Base-by-base conservation (phyloP, 1,284 basidiomycete genomes). In the Earliella scabrosa region DNA sequence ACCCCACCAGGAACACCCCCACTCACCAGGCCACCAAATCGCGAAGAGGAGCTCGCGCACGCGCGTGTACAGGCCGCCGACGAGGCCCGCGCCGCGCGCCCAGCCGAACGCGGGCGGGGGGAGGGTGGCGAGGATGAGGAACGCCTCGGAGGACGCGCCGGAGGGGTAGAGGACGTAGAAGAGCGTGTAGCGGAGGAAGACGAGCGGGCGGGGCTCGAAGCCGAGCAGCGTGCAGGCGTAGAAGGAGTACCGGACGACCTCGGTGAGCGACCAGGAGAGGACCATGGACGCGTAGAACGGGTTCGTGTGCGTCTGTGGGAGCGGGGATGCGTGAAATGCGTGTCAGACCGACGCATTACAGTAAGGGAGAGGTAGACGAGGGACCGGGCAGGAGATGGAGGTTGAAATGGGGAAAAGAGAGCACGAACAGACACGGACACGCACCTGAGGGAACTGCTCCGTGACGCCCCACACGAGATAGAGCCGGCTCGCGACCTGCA, bases 131-230 rank as follows among this genome's bases (percentile, higher is more conserved):
- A 87, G 88, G 67, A 89, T 91, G 57, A 97, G 81, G 70, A 91
- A 85, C 0, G 95, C 95, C 75, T 99, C 97, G 39, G 92, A 95
- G 7, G 82, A 82, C 1, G 97, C 97, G 46, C 97, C 97, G 43
- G 96, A 74, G 3, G 93, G 95, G 77, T 99, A 99, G 26, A 98
- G 85, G 45, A 95, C 65, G 73, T 92, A 95, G 77, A 98, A 99
- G 6, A 93, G 85, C 26, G 95, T 93, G 81, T 98, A 99, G 51
- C 95, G 87, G 40, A 88, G 72, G 76, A 81, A 88, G 24, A 86
- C 74, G 46, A 91, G 79, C 27, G 69, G 24, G 47, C 68, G 69
- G 7, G 83, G 78, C 60, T 80, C 78, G 52, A 56, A 54, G 7
- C 82, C 83, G 43, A 92, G 66, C 9, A 98, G 82, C 45, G 80